Evolutionary conservation across 352 stramenopile genomes (phyloP).

Genomic region (Globisporangium barbulae): DNA sequence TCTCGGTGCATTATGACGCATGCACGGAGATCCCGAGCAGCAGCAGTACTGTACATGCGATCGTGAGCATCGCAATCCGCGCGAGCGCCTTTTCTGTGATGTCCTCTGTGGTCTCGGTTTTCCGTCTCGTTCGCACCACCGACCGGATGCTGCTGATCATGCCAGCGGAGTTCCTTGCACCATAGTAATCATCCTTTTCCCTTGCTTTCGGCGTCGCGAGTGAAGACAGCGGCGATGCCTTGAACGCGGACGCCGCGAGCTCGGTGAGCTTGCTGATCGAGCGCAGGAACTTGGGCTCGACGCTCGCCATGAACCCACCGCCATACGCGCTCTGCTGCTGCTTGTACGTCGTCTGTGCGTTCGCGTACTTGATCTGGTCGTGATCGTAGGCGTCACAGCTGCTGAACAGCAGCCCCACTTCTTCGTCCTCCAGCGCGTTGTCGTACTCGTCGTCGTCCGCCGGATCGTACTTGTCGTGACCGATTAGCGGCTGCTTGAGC

Average conservation of each 20-base stretch:
- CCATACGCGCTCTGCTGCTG: background rate
- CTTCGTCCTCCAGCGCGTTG: constrained; percentile 14
- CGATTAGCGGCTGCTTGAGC: constrained; percentile 40
- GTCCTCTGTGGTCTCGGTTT: constrained; percentile 33
- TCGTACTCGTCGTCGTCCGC: constrained; percentile 10
- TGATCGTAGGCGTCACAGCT: too few species aligned
- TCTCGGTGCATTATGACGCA: constrained; percentile 8
- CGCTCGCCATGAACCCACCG: constrained; percentile 13
- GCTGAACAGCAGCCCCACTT: constrained; percentile 8
- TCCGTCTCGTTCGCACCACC: constrained; percentile 23
- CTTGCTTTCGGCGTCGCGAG: background rate
- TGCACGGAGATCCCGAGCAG: constrained; percentile 35
- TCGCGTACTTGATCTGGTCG: background rate
- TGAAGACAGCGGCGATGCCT: constrained; percentile 9
- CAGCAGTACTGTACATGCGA: constrained; percentile 28
- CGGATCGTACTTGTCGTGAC: constrained; percentile 17
- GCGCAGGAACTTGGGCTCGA: constrained; percentile 28
- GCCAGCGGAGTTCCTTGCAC: background rate
- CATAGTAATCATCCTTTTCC: constrained; percentile 3
- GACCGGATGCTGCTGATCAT: constrained; percentile 16
- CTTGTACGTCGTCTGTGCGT: background rate
- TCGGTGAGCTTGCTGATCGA: constrained; percentile 14
- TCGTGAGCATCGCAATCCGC: constrained; percentile 31
- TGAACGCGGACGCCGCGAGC: constrained; percentile 12
- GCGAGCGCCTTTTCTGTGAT: constrained; percentile 33